These are phyloP conservation scores for Hydnum rufescens DNA, from an alignment of 768 basidiomycete species.

Conservation along the genomic window DNA sequence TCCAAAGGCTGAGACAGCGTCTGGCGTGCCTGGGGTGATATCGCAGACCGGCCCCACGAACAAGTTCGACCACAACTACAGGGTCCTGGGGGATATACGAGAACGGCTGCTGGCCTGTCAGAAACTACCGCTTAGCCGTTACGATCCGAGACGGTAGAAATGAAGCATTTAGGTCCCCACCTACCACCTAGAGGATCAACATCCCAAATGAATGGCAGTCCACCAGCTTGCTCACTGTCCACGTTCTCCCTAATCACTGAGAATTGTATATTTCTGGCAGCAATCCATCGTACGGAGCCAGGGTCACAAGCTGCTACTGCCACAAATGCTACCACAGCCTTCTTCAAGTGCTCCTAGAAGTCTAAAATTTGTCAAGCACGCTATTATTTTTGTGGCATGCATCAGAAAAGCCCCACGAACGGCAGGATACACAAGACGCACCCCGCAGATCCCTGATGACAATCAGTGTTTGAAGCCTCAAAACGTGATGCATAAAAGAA, in stretches of 20 bases:
- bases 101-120: not conserved
- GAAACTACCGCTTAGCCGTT: not conserved
- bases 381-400: conserved; percentile 18
- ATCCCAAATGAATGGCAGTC: not conserved
- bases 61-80: not conserved
- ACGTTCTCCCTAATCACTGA: not conserved
- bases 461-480: not conserved
- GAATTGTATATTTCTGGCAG: conserved; percentile 17
- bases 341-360: conserved; percentile 21
- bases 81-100: not conserved
- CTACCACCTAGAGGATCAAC: not conserved
- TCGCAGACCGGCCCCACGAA: not conserved
- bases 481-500: not conserved
- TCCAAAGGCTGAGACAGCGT: not conserved
- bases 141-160: not conserved
- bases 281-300: conserved; percentile 25
- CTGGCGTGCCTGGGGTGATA: not conserved
- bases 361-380: conserved; percentile 24
- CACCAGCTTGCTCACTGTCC: not conserved
- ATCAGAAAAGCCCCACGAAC: conserved; percentile 24
- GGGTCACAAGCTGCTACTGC: conserved; percentile 7
- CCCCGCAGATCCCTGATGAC: not conserved
- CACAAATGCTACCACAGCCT: conserved; percentile 21
- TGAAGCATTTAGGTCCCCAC: not conserved
- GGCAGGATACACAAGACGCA: too few relatives aligned